Evolutionary conservation across 768 basidiomycete species (phyloP).

Genomic region (Fomitopsis serialis): DNA sequence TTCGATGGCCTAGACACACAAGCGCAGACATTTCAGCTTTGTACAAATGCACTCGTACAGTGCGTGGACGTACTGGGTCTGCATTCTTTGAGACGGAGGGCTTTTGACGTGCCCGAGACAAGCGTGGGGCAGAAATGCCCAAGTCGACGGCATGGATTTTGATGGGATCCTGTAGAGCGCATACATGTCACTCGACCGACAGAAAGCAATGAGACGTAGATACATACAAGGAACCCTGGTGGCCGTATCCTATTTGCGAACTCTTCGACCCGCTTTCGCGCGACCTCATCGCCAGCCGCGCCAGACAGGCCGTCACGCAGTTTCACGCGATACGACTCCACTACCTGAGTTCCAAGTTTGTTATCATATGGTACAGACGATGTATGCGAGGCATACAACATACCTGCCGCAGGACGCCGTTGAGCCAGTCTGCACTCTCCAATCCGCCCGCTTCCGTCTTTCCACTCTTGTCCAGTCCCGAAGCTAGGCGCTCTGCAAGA

Average conservation of each 20-base stretch:
- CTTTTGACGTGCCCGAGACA: slow-evolving; percentile 64
- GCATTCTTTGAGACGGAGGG: slow-evolving; percentile 20
- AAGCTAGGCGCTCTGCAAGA: slow-evolving; percentile 2
- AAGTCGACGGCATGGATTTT: slow-evolving; percentile 81
- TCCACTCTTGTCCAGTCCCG: slow-evolving; percentile 3
- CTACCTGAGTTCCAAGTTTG: slow-evolving; percentile 38
- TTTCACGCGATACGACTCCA: slow-evolving; percentile 72
- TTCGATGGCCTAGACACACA: slow-evolving; percentile 58
- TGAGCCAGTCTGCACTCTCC: slow-evolving; percentile 92
- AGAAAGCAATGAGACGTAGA: slow-evolving; percentile 2
- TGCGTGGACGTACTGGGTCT: slow-evolving; percentile 13
- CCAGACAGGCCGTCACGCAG: slow-evolving; percentile 67
- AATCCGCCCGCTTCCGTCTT: slow-evolving; percentile 27
- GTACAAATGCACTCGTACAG: slow-evolving; percentile 9
- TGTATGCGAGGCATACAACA: not conserved
- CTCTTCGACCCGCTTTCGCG: slow-evolving; percentile 70
- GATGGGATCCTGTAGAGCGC: slow-evolving; percentile 66
- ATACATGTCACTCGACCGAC: not conserved
- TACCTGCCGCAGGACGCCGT: slow-evolving; percentile 78
- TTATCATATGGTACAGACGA: not conserved
- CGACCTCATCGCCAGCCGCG: slow-evolving; percentile 76
- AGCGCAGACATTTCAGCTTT: not conserved
- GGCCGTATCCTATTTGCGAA: slow-evolving; percentile 79
- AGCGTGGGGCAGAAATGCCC: slow-evolving; percentile 71
- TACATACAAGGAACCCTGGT: slow-evolving; percentile 52